These are phyloP conservation scores for Harrya chromipes DNA, from an alignment of 768 basidiomycete genomes.

Conservation along the genomic window DNA sequence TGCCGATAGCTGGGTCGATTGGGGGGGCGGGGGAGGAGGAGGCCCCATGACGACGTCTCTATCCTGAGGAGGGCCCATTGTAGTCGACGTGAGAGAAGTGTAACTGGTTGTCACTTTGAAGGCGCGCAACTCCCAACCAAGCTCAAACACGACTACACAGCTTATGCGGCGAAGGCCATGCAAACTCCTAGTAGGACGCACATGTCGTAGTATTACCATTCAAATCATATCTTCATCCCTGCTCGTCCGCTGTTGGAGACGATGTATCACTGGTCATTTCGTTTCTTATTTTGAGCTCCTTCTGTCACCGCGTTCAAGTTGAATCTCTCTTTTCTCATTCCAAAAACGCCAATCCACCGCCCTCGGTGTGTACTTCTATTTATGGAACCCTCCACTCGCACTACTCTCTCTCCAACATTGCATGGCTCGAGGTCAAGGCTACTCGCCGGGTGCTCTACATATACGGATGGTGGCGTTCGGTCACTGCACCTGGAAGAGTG, in stretches of 20 bases:
- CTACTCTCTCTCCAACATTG: no score
- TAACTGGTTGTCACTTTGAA: not conserved
- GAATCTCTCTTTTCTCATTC: conserved; percentile 21
- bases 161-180: conserved; percentile 5
- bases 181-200: conserved; percentile 1
- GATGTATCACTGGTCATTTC: not conserved
- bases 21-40: conserved; percentile 36
- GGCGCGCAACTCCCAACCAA: conserved; percentile 28
- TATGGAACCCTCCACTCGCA: conserved; percentile 16
- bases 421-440: no score
- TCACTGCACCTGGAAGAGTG: no score
- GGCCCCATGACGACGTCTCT: conserved; percentile 53
- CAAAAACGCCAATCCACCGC: conserved; percentile 14
- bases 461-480: no score
- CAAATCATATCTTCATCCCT: not conserved
- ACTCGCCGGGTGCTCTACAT: no score
- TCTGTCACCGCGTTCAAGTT: conserved; percentile 22
- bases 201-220: not conserved
- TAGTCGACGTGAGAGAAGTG: conserved; percentile 30
- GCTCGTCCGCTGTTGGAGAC: not conserved
- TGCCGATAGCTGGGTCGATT: conserved; percentile 25
- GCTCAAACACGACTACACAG: conserved; percentile 36
- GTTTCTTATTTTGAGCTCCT: no score
- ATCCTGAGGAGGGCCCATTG: conserved; percentile 43
- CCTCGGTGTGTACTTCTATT: conserved; percentile 22